Evolutionary conservation across 345 rosid species (phyloP).

Genomic region (Eucalyptus curtisii): DNA sequence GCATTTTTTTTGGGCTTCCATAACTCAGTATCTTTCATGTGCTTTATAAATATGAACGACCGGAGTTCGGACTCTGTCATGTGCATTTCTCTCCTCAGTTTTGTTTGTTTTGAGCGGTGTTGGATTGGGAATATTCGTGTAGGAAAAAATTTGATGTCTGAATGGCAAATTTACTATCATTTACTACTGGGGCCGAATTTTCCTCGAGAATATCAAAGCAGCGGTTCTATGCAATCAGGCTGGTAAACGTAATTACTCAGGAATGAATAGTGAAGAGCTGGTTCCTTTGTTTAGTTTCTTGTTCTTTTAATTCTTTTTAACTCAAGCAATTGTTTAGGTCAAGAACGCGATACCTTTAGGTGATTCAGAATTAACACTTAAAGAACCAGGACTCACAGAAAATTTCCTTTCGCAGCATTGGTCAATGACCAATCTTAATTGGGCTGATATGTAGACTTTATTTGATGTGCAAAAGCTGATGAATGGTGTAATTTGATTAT

Average conservation of each 20-base stretch:
- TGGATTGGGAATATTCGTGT: background rate
- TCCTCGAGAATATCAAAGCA: background rate
- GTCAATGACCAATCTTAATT: background rate
- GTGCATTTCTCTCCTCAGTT: background rate
- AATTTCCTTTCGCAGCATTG: background rate
- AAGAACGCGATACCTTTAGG: fast-evolving
- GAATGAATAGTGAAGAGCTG: background rate
- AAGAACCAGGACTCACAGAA: background rate
- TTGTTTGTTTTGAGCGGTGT: too few species aligned
- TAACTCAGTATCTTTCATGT: background rate
- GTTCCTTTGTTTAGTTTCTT: too few species aligned
- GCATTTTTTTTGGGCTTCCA: too few species aligned
- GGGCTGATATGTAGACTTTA: background rate
- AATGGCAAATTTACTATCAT: background rate
- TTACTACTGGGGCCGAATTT: background rate
- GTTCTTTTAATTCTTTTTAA: too few species aligned
- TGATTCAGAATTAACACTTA: too few species aligned
- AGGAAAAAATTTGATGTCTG: background rate
- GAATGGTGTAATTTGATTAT: background rate
- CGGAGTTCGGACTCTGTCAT: background rate
- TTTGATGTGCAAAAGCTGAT: background rate
- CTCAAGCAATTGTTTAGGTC: too few species aligned
- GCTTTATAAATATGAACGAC: background rate
- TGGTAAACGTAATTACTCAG: background rate
- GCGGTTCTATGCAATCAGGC: background rate